Percentiles rank a stretch among this genome's conserved stretches.
Conservation (phyloP, 2,329 filamentous ascomycete genomes). For the Epichloe gansuensis region DNA sequence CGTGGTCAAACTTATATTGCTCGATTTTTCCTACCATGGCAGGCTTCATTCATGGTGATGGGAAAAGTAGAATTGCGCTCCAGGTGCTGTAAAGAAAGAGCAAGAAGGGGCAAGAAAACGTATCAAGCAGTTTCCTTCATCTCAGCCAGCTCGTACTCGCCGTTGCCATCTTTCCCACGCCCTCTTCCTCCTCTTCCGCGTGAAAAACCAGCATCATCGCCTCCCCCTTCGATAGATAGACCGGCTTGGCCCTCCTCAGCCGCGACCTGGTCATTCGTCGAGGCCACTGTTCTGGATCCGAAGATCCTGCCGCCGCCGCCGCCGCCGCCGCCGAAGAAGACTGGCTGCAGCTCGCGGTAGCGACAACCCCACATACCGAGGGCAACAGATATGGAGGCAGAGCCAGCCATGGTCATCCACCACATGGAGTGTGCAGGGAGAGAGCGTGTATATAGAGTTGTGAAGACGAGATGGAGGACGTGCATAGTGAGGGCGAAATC, state of each 20-base stretch:
- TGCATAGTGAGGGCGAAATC: slow-evolving; percentile 90
- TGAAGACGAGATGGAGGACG: slow-evolving; percentile 66
- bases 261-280: slow-evolving; percentile 12
- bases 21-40: too few relatives aligned
- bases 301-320: slow-evolving; percentile 48
- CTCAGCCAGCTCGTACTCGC: slow-evolving; percentile 55
- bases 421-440: slow-evolving; percentile 72
- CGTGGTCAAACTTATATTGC: too few relatives aligned
- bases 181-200: slow-evolving; percentile 21
- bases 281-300: slow-evolving; percentile 8
- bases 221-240: slow-evolving; percentile 28
- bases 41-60: too few relatives aligned
- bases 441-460: slow-evolving; percentile 64
- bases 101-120: not conserved
- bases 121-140: slow-evolving; percentile 24
- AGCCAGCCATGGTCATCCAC: slow-evolving; percentile 55
- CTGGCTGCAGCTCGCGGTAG: slow-evolving; percentile 79
- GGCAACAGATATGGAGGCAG: slow-evolving; percentile 34
- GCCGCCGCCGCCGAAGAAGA: slow-evolving; percentile 68
- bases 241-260: slow-evolving; percentile 12
- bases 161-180: slow-evolving; percentile 40
- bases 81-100: not conserved
- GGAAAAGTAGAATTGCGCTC: not conserved
- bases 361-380: slow-evolving; percentile 85
- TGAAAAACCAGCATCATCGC: not conserved